These are phyloP conservation scores for Erysimum cheiri DNA, from an alignment of 441 rosid species.

Conservation along the genomic window DNA sequence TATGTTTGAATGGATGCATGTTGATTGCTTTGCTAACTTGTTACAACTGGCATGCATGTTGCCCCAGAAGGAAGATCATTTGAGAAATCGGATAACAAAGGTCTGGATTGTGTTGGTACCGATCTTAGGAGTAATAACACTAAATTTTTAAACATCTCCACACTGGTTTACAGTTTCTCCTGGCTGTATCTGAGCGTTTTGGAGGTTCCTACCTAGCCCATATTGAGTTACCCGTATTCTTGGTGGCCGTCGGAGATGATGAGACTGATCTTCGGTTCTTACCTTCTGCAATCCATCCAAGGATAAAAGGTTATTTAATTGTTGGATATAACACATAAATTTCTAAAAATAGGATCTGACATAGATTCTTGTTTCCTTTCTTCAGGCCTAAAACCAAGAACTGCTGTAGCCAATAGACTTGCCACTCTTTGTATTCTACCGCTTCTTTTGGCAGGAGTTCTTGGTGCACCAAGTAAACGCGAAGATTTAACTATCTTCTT, in stretches of 20 bases:
- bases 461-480: conserved; percentile 82
- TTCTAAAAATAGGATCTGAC: conserved; percentile 26
- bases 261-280: conserved; percentile 72
- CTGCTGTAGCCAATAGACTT: conserved; percentile 76
- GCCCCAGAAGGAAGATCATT: conserved; percentile 87
- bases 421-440: conserved; percentile 84
- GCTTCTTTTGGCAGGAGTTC: conserved; percentile 90
- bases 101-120: conserved; percentile 46
- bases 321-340: conserved; percentile 20
- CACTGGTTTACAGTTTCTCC: conserved; percentile 70
- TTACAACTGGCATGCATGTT: conserved; percentile 81
- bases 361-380: conserved; percentile 38
- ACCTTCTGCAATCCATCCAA: conserved; percentile 62
- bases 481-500: conserved; percentile 74
- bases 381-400: conserved; percentile 89
- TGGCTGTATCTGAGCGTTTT: conserved; percentile 72
- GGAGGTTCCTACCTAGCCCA: conserved; percentile 85
- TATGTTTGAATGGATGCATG: conserved; percentile 93
- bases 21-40: conserved; percentile 87
- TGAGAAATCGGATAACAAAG: conserved; percentile 85
- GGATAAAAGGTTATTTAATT: conserved; percentile 67
- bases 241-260: conserved; percentile 91
- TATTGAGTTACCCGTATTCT: conserved; percentile 83
- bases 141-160: neutral
- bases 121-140: conserved; percentile 12